phyloP scores from a whole-genome alignment of 1,139 yeast species.

The Suhomyces chickasaworum region DNA sequence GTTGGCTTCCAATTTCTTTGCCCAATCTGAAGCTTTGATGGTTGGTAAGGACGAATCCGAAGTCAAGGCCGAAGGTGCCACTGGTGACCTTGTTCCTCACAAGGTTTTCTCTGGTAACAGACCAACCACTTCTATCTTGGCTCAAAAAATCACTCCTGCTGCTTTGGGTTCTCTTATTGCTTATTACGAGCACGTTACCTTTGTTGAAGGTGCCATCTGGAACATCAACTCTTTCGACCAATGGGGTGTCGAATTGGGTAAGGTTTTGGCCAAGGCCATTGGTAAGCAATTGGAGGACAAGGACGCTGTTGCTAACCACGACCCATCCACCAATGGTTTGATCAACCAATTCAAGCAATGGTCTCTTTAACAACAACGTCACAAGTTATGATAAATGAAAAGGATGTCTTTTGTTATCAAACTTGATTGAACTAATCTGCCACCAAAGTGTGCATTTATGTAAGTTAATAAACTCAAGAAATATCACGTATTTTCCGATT shows the following conservation, averaged over 20 bases:
- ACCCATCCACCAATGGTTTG: constrained; percentile 86
- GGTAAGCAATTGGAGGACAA: constrained; percentile 79
- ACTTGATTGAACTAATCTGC: background rate
- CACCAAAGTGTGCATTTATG: background rate
- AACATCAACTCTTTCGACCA: constrained; percentile 98
- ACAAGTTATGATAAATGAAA: constrained; percentile 12
- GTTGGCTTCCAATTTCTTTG: constrained; percentile 98
- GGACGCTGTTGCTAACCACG: constrained; percentile 66
- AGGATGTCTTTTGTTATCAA: background rate
- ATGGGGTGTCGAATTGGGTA: constrained; percentile 99
- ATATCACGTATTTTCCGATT: no score
- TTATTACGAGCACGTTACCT: constrained; percentile 95
- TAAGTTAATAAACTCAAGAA: no score
- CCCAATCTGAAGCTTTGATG: constrained; percentile 97
- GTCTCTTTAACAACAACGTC: constrained; percentile 42
- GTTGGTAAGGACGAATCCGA: constrained; percentile 87
- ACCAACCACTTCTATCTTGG: constrained; percentile 96
- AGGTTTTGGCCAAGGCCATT: constrained; percentile 94
- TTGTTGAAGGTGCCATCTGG: constrained; percentile 99
- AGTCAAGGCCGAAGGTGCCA: constrained; percentile 89
- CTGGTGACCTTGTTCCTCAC: constrained; percentile 86
- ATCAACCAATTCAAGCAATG: constrained; percentile 94
- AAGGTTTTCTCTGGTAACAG: constrained; percentile 96
- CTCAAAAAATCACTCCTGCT: constrained; percentile 95
- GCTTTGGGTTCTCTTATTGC: constrained; percentile 94